Percentiles rank a stretch among this genome's conserved stretches.
phyloP scores from a whole-genome alignment of 805 yeast species.

The Scheffersomyces lignosus region DNA sequence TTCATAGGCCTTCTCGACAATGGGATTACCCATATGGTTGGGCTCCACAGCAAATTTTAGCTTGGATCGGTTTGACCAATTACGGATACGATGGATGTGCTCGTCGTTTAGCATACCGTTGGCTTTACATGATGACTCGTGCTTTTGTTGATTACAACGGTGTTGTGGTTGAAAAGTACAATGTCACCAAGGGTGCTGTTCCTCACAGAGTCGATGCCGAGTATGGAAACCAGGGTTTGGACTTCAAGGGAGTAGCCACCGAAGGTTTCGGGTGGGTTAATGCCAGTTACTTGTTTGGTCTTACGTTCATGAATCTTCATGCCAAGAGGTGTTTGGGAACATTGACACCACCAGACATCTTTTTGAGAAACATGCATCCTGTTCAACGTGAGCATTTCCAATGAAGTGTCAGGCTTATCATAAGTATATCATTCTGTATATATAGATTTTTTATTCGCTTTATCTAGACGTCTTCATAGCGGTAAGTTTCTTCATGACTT shows the following conservation, averaged over 20 bases:
- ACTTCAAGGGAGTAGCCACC: constrained; percentile 86
- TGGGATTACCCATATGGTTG: constrained; percentile 99
- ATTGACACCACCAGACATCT: constrained; percentile 68
- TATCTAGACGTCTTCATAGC: no score
- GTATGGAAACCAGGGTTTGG: constrained; percentile 95
- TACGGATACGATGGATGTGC: constrained; percentile 71
- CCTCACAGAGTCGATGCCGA: constrained; percentile 95
- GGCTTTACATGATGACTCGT: constrained; percentile 87
- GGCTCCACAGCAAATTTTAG: constrained; percentile 97
- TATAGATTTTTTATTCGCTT: no score
- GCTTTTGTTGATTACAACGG: constrained; percentile 93
- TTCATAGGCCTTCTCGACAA: constrained; percentile 82
- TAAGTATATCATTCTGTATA: not conserved
- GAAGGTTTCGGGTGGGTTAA: constrained; percentile 99
- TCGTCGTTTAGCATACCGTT: constrained; percentile 73
- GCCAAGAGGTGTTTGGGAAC: constrained; percentile 80
- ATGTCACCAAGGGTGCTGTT: constrained; percentile 77
- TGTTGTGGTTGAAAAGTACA: constrained; percentile 92
- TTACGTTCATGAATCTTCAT: constrained; percentile 61
- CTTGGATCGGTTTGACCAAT: constrained; percentile 81
- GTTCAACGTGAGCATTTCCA: constrained; percentile 19
- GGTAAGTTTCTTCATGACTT: no score
- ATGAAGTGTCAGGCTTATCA: not conserved
- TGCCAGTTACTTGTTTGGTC: constrained; percentile 76
- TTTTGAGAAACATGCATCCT: constrained; percentile 49